Conservation (phyloP, 2,329 filamentous ascomycete genomes). For the Daldinia eschscholtzii region DNA sequence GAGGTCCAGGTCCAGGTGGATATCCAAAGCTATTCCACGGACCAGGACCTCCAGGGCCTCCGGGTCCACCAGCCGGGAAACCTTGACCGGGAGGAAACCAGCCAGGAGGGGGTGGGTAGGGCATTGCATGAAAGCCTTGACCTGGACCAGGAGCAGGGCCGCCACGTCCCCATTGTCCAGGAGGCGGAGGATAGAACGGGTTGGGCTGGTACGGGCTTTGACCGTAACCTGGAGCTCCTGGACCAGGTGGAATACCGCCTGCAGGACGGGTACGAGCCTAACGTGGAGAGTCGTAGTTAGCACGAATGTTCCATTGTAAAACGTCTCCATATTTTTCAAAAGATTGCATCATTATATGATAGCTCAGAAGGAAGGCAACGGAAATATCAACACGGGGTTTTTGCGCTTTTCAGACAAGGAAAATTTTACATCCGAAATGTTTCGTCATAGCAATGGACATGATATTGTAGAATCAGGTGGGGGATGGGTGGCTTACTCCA, state of each 20-base stretch:
- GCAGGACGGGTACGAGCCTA: constrained; percentile 57
- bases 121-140: constrained; percentile 77
- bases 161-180: constrained; percentile 66
- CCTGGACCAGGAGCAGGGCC: constrained; percentile 65
- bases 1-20: constrained; percentile 65
- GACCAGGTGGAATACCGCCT: constrained; percentile 48
- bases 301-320: constrained; percentile 15
- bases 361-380: constrained; percentile 99
- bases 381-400: constrained; percentile 94
- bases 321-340: constrained; percentile 15
- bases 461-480: constrained; percentile 7
- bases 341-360: constrained; percentile 46
- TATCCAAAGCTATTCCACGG: constrained; percentile 71
- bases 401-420: constrained; percentile 91
- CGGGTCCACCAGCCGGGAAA: constrained; percentile 74
- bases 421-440: constrained; percentile 96
- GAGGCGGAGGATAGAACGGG: constrained; percentile 65
- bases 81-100: constrained; percentile 85
- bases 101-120: constrained; percentile 80
- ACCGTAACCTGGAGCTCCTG: constrained; percentile 57
- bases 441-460: constrained; percentile 78
- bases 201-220: constrained; percentile 61
- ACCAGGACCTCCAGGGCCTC: constrained; percentile 73
- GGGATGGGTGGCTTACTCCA: constrained; percentile 79
- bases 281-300: constrained; percentile 47